A percentile compares a stretch with the other conserved stretches of the same genome.
Conservation (phyloP, 805 yeast genomes). For the Priceomyces castillae region DNA sequence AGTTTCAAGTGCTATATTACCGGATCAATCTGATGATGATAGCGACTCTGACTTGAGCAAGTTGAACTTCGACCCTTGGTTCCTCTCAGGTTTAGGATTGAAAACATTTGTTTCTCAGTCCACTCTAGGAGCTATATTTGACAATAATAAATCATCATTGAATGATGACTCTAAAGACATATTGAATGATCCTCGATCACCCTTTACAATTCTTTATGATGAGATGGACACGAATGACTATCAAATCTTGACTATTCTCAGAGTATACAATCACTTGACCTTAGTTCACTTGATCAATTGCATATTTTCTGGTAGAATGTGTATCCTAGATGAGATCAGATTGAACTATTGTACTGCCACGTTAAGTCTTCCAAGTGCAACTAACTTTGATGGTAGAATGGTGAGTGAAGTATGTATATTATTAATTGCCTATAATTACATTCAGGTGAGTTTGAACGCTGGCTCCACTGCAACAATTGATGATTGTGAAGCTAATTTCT, state of each 20-base stretch:
- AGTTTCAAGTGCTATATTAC: constrained; percentile 17
- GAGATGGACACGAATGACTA: constrained; percentile 41
- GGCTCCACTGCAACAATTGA: constrained; percentile 9
- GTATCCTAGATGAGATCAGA: constrained; percentile 58
- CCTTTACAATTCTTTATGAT: constrained; percentile 30
- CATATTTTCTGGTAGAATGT: constrained; percentile 62
- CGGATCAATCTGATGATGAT: constrained; percentile 12
- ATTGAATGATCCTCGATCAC: constrained; percentile 11
- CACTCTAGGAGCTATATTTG: constrained; percentile 39
- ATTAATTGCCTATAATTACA: constrained; percentile 54
- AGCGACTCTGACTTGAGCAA: constrained; percentile 23
- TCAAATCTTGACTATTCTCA: constrained; percentile 52
- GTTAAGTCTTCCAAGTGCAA: constrained; percentile 55
- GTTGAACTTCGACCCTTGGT: constrained; percentile 66
- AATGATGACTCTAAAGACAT: not conserved
- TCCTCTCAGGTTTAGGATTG: constrained; percentile 61
- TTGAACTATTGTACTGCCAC: constrained; percentile 58
- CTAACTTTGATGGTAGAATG: constrained; percentile 81
- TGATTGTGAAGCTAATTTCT: constrained; percentile 26
- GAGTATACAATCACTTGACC: constrained; percentile 71
- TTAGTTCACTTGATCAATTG: constrained; percentile 67
- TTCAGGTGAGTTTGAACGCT: constrained; percentile 38
- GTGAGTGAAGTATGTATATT: constrained; percentile 70
- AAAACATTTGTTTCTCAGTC: constrained; percentile 58
- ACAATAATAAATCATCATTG: constrained; percentile 1